phyloP scores from a whole-genome alignment of 2,329 filamentous ascomycete species.

The Exophiala calicioides region DNA sequence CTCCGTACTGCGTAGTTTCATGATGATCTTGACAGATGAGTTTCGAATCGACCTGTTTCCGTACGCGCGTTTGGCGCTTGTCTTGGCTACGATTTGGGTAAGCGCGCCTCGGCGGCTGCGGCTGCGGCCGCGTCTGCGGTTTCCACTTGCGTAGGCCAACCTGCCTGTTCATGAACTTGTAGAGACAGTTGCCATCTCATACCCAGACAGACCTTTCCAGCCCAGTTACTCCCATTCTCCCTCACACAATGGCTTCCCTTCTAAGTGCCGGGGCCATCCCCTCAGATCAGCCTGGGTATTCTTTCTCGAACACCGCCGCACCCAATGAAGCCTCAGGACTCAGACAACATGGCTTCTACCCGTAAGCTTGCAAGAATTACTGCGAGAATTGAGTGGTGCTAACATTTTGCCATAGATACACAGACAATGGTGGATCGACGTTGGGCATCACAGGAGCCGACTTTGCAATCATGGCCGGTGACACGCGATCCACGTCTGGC shows the following conservation, averaged over 20 bases:
- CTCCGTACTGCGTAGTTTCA: no score
- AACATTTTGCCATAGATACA: conserved; percentile 60
- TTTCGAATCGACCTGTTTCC: neutral
- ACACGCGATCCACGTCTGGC: conserved; percentile 91
- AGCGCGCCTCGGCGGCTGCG: no score
- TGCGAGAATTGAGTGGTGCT: neutral
- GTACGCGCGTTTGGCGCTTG: no score
- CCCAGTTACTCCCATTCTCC: conserved; percentile 7
- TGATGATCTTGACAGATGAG: no score
- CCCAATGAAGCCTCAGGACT: conserved; percentile 49
- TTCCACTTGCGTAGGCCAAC: no score
- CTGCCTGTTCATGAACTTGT: no score
- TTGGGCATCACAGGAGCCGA: conserved; percentile 90
- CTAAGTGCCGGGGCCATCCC: conserved; percentile 52
- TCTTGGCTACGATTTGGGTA: no score
- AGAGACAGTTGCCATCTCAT: neutral
- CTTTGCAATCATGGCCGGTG: conserved; percentile 95
- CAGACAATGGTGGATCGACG: conserved; percentile 96
- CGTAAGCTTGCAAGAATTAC: conserved; percentile 59
- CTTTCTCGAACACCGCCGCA: conserved; percentile 56
- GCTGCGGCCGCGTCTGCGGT: no score
- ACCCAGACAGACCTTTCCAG: conserved; percentile 4
- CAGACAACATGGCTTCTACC: conserved; percentile 83
- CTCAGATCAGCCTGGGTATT: conserved; percentile 59
- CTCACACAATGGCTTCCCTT: conserved; percentile 54